These are phyloP conservation scores for Plasmodium coatneyi DNA, from an alignment of 169 alveolate genomes.

Conservation along the genomic window DNA sequence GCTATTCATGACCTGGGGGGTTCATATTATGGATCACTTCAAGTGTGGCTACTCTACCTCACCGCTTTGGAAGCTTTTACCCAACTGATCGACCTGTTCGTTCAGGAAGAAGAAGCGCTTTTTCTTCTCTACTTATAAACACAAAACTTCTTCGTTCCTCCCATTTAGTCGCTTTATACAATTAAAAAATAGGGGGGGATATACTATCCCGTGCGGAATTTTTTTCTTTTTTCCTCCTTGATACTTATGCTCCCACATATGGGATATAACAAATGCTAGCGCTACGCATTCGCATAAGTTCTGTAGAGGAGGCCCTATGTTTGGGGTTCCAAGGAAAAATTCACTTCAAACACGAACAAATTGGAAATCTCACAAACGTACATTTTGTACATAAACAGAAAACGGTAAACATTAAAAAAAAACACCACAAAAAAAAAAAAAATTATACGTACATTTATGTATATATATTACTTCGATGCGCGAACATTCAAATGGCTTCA, in stretches of 20 bases:
- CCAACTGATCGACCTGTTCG: not conserved
- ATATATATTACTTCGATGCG: not conserved
- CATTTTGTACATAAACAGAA: not conserved
- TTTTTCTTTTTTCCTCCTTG: not conserved
- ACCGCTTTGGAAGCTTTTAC: not conserved
- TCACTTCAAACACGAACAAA: not conserved
- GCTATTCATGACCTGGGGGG: not conserved
- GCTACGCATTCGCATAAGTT: not conserved
- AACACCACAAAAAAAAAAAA: not conserved
- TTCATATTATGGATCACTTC: not conserved
- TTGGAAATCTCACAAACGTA: not conserved
- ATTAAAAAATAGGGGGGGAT: not conserved
- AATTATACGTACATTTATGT: not conserved
- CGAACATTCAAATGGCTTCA: not conserved
- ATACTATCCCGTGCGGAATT: not conserved
- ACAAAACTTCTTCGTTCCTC: not conserved
- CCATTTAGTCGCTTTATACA: not conserved
- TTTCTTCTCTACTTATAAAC: not conserved
- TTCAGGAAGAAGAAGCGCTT: not conserved
- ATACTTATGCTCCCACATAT: not conserved
- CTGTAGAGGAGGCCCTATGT: not conserved
- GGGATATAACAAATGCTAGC: not conserved
- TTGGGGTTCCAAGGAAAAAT: not conserved
- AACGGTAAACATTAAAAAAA: not conserved
- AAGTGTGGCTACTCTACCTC: not conserved